These are phyloP conservation scores for Nepenthes alata DNA, from an alignment of 179 eudicot species.

Conservation along the genomic window DNA sequence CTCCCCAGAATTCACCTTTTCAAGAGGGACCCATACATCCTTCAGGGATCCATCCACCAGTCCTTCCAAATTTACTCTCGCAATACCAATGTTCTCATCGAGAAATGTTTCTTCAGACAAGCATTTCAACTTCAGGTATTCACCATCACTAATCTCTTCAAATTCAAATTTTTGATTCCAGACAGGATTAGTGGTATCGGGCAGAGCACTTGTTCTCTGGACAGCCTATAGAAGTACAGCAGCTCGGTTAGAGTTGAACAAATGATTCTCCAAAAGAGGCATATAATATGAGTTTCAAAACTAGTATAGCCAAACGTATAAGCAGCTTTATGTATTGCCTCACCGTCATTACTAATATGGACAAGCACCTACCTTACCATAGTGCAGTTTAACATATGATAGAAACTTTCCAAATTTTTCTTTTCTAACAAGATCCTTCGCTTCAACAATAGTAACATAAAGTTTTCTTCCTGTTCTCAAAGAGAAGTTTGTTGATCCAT, in stretches of 20 bases:
- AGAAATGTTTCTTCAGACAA: constrained; percentile 61
- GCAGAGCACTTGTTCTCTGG: constrained; percentile 43
- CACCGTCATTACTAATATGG: not conserved
- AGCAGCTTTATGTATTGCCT: too few relatives aligned
- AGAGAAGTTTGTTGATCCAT: constrained; percentile 34
- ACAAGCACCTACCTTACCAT: constrained; percentile 69
- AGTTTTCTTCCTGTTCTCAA: constrained; percentile 73
- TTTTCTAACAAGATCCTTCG: constrained; percentile 54
- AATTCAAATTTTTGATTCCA: constrained; percentile 93
- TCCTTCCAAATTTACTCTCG: constrained; percentile 87
- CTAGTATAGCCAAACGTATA: too few relatives aligned
- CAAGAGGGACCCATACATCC: constrained; percentile 83
- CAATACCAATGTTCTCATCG: constrained; percentile 80
- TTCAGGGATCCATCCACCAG: constrained; percentile 53
- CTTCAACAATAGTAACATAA: constrained; percentile 60
- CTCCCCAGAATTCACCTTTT: constrained; percentile 84
- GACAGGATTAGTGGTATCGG: constrained; percentile 36
- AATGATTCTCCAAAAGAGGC: not conserved
- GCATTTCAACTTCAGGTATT: constrained; percentile 75
- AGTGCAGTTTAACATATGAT: constrained; percentile 77
- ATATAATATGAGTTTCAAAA: too few relatives aligned
- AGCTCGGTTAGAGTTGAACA: not conserved
- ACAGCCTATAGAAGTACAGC: constrained; percentile 30
- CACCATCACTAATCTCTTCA: constrained; percentile 83
- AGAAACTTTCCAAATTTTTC: constrained; percentile 59